A percentile compares a stretch with the other conserved stretches of the same genome.
Evolutionary conservation across 257 asterid species (phyloP).

Genomic region (Penstemon barbatus): DNA sequence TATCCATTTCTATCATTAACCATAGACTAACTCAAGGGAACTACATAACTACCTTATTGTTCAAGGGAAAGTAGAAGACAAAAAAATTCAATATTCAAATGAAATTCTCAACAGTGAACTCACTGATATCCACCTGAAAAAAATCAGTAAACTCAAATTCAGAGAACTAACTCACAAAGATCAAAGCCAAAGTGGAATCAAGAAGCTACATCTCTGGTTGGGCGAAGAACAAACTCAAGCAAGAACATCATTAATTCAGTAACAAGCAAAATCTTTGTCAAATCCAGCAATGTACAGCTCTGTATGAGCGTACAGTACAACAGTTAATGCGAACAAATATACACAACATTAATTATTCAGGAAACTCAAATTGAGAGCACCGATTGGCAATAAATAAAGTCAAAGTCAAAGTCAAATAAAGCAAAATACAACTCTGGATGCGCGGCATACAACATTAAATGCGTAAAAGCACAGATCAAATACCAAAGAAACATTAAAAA

Average conservation of each 20-base stretch:
- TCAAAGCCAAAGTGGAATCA: neutral
- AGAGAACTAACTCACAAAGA: too few relatives aligned
- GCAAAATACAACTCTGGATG: slow-evolving; percentile 5
- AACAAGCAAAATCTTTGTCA: neutral
- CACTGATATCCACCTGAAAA: slow-evolving; percentile 1
- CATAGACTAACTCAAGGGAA: neutral
- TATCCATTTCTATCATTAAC: neutral
- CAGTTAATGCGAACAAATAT: neutral
- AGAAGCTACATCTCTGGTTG: neutral
- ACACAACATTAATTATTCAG: neutral
- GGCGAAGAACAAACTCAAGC: neutral
- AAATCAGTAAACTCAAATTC: neutral
- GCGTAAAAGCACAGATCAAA: slow-evolving; percentile 13
- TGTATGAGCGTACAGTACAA: neutral
- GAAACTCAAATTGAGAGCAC: neutral
- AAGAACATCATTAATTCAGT: neutral
- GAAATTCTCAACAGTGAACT: neutral
- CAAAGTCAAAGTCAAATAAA: slow-evolving; percentile 8
- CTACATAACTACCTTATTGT: neutral
- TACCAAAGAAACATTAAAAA: neutral
- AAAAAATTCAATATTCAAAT: neutral
- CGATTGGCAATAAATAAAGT: slow-evolving; percentile 18
- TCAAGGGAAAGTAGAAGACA: neutral
- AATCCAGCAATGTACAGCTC: neutral
- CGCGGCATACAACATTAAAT: slow-evolving; percentile 14